Evolutionary conservation across 2,329 filamentous ascomycete species (phyloP).

Genomic region (Penicillium sp.): DNA sequence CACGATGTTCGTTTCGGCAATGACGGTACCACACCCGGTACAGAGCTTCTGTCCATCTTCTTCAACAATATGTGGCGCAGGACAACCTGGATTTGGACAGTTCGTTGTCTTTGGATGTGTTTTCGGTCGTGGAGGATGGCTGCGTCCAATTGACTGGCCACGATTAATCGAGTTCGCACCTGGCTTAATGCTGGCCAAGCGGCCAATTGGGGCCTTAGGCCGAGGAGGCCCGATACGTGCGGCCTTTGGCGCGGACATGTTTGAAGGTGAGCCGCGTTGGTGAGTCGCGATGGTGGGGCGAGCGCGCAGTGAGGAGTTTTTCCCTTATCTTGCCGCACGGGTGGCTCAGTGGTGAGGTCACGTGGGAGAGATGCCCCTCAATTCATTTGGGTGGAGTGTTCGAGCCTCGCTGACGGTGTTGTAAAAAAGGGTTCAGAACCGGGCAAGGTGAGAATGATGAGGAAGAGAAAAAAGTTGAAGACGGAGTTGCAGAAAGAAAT

Average conservation of each 20-base stretch:
- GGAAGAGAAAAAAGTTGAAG: no score
- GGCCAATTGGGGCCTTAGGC: conserved; percentile 34
- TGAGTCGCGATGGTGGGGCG: conserved; percentile 6
- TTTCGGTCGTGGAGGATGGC: conserved; percentile 33
- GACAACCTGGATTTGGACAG: conserved; percentile 49
- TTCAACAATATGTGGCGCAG: conserved; percentile 47
- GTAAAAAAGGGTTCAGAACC: neutral
- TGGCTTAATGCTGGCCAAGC: conserved; percentile 42
- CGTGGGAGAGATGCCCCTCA: neutral
- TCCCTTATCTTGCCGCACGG: neutral
- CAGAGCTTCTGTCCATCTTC: conserved; percentile 62
- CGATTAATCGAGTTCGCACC: conserved; percentile 40
- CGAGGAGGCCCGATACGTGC: conserved; percentile 35
- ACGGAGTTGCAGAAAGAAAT: no score
- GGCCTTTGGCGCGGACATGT: conserved; percentile 32
- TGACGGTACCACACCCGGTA: conserved; percentile 78
- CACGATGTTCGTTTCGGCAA: conserved; percentile 86
- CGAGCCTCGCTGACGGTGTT: neutral
- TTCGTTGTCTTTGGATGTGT: conserved; percentile 41
- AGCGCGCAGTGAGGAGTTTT: conserved; percentile 10
- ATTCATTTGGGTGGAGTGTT: neutral
- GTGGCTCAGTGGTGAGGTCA: conserved; percentile 17
- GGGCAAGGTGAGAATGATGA: no score
- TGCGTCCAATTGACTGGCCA: conserved; percentile 33
- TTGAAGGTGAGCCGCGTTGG: neutral